phyloP scores from a whole-genome alignment of 306 rosid species.

The Arachis hypogaea region DNA sequence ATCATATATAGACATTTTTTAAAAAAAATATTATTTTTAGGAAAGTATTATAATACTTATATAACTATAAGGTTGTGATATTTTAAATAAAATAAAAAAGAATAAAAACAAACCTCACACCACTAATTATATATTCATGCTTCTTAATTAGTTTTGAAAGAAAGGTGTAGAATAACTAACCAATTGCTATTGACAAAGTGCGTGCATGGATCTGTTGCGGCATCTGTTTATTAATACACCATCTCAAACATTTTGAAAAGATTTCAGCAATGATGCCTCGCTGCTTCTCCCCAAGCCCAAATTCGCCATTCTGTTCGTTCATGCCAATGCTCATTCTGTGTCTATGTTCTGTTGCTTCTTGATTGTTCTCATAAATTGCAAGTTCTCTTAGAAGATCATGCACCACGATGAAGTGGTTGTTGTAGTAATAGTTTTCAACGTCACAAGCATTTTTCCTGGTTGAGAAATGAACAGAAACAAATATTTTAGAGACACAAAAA shows the following conservation, averaged over 20 bases:
- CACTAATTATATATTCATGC: no score
- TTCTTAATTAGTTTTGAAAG: no score
- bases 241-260: constrained; percentile 40
- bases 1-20: no score
- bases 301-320: constrained; percentile 34
- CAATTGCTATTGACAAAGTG: constrained; percentile 60
- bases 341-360: constrained; percentile 43
- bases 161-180: constrained; percentile 43
- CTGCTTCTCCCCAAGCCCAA: not conserved
- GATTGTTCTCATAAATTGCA: constrained; percentile 45
- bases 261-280: constrained; percentile 24
- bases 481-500: not conserved
- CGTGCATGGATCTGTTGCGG: constrained; percentile 40
- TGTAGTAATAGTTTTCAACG: constrained; percentile 45
- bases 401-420: constrained; percentile 48
- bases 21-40: no score
- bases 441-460: constrained; percentile 52
- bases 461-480: constrained; percentile 5
- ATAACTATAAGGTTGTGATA: no score
- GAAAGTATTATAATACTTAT: no score
- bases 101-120: no score
- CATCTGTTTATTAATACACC: constrained; percentile 30
- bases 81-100: no score
- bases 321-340: constrained; percentile 47
- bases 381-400: constrained; percentile 69